A percentile compares a stretch with the other conserved stretches of the same genome.
Conservation (phyloP, 768 basidiomycete genomes). For the Suillus subluteus region DNA sequence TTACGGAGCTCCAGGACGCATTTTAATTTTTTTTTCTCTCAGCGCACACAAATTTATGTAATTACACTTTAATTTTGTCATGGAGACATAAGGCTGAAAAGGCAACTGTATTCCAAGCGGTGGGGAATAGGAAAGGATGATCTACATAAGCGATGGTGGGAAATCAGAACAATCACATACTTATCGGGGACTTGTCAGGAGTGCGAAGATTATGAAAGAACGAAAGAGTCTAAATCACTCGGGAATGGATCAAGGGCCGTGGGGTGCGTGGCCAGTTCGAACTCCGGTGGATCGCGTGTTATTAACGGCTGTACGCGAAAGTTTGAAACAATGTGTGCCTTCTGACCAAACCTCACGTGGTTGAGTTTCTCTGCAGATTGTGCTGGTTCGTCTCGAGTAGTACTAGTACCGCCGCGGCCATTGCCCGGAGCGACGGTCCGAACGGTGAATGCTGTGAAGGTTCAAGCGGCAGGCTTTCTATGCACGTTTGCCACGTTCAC, state of each 20-base stretch:
- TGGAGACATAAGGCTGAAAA: not conserved
- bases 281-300: not conserved
- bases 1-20: not conserved
- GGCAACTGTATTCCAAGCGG: not conserved
- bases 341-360: not conserved
- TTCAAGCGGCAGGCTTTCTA: not conserved
- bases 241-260: not conserved
- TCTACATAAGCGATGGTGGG: not conserved
- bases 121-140: conserved; percentile 5
- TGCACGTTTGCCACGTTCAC: not conserved
- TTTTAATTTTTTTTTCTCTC: not conserved
- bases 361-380: not conserved
- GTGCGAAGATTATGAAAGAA: not conserved
- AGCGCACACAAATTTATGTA: not conserved
- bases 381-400: too few species aligned
- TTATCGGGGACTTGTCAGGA: not conserved
- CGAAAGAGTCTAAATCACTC: conserved; percentile 5
- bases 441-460: not conserved
- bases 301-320: not conserved
- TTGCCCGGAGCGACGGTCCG: not conserved
- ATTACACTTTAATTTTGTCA: conserved; percentile 7
- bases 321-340: not conserved
- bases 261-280: not conserved
- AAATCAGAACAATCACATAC: not conserved
- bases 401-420: not conserved